phyloP scores from a whole-genome alignment of 2,329 filamentous ascomycete species.

The Ceratocystis destructans region DNA sequence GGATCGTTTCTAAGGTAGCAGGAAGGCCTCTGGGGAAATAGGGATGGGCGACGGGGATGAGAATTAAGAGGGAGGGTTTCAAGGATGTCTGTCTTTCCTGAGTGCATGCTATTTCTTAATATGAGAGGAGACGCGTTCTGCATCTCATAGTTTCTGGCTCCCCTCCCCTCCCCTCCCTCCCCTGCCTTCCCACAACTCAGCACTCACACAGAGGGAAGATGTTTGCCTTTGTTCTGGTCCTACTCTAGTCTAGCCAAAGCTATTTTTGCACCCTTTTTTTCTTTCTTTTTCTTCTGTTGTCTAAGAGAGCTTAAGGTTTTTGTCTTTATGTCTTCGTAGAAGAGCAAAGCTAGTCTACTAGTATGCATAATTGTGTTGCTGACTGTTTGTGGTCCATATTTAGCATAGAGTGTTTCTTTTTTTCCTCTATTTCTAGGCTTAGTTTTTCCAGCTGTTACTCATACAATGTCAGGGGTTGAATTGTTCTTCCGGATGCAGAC shows the following conservation, averaged over 20 bases:
- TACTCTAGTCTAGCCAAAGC: not conserved
- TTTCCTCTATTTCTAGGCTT: not conserved
- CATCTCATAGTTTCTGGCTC: not conserved
- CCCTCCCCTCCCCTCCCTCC: no score
- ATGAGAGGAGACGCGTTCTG: not conserved
- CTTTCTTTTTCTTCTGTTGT: not conserved
- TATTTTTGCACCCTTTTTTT: not conserved
- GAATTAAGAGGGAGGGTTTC: not conserved
- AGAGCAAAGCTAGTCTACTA: no score
- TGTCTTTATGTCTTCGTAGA: no score
- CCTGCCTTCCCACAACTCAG: no score
- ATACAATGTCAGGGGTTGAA: no score
- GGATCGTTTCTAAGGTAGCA: slow-evolving; percentile 3
- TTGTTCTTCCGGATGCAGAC: no score
- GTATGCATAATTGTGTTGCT: not conserved
- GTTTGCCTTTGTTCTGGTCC: not conserved
- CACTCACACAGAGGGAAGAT: not conserved
- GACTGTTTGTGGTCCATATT: not conserved
- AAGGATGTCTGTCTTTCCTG: not conserved
- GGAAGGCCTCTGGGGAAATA: not conserved
- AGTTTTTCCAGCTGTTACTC: no score
- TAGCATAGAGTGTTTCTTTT: not conserved
- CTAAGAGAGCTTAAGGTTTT: not conserved
- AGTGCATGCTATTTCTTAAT: not conserved
- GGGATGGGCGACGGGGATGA: not conserved